phyloP scores from a whole-genome alignment of 1,284 basidiomycete species.

The Fomitopsis palustris region DNA sequence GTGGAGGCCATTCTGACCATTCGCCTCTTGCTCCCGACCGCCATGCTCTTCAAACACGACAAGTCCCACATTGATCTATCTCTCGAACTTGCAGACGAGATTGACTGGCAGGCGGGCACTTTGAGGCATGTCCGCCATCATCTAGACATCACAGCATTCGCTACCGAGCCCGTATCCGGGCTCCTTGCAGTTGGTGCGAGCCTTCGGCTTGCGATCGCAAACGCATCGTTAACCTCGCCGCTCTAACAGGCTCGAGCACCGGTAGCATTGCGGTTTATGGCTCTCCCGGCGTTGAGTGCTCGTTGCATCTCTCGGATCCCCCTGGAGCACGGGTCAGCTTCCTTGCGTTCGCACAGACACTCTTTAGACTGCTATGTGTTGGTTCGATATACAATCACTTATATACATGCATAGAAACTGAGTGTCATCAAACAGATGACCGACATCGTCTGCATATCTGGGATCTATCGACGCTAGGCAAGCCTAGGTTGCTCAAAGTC shows the following conservation, averaged over 20 bases:
- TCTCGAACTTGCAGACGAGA: slow-evolving; percentile 46
- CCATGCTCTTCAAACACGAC: slow-evolving; percentile 11
- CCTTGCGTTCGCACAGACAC: slow-evolving; percentile 57
- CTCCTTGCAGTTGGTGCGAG: slow-evolving; percentile 67
- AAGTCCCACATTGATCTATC: slow-evolving; percentile 44
- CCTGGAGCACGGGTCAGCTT: slow-evolving; percentile 46
- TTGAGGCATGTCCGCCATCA: slow-evolving; percentile 48
- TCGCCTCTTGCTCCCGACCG: background rate
- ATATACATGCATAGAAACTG: background rate
- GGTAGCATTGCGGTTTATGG: slow-evolving; percentile 67
- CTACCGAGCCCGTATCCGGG: slow-evolving; percentile 70
- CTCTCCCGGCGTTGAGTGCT: slow-evolving; percentile 55
- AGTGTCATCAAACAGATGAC: slow-evolving; percentile 45
- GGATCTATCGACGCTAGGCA: slow-evolving; percentile 55
- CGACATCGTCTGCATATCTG: slow-evolving; percentile 65
- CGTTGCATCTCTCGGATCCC: slow-evolving; percentile 48
- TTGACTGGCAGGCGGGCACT: slow-evolving; percentile 53
- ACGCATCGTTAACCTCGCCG: background rate
- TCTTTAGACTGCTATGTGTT: slow-evolving; percentile 58
- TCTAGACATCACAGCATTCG: slow-evolving; percentile 56
- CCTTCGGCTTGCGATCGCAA: background rate
- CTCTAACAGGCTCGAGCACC: slow-evolving; percentile 47
- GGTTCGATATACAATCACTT: slow-evolving; percentile 39
- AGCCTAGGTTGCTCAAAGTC: slow-evolving; percentile 51
- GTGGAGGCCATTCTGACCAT: background rate